Percentiles rank a stretch among this genome's conserved stretches.
phyloP scores from a whole-genome alignment of 345 rosid genomes.

The Citrus reticulata region DNA sequence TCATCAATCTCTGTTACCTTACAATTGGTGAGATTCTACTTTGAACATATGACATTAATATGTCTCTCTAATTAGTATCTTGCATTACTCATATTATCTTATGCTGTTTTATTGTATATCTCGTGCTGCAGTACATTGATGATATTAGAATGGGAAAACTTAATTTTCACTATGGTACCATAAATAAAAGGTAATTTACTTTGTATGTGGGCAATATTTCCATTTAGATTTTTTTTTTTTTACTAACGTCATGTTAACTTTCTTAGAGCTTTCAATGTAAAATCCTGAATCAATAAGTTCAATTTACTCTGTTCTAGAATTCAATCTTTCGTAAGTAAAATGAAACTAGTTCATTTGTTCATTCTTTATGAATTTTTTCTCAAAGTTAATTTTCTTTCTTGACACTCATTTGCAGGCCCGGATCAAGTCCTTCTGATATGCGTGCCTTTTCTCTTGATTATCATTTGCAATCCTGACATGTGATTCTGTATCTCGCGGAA shows the following conservation, averaged over 20 bases:
- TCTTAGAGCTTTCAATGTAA: neutral
- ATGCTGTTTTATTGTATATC: slow-evolving; percentile 5
- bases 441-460: slow-evolving; percentile 70
- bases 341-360: neutral
- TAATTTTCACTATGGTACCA: slow-evolving; percentile 86
- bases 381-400: slow-evolving; percentile 2
- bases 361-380: slow-evolving; percentile 1
- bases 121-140: slow-evolving; percentile 63
- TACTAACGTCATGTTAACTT: neutral
- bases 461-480: slow-evolving; percentile 64
- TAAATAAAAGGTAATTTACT: slow-evolving; percentile 66
- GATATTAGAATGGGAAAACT: slow-evolving; percentile 62
- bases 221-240: neutral
- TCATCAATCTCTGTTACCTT: slow-evolving; percentile 85
- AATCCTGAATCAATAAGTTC: neutral
- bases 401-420: slow-evolving; percentile 56
- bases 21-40: slow-evolving; percentile 56
- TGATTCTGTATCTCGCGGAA: neutral
- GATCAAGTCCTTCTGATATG: slow-evolving; percentile 88
- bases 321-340: neutral
- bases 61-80: neutral
- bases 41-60: neutral
- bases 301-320: neutral
- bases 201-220: neutral
- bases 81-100: neutral